Base-by-base conservation (phyloP, 148 eudicot species). In the Rhododendron vialii region DNA sequence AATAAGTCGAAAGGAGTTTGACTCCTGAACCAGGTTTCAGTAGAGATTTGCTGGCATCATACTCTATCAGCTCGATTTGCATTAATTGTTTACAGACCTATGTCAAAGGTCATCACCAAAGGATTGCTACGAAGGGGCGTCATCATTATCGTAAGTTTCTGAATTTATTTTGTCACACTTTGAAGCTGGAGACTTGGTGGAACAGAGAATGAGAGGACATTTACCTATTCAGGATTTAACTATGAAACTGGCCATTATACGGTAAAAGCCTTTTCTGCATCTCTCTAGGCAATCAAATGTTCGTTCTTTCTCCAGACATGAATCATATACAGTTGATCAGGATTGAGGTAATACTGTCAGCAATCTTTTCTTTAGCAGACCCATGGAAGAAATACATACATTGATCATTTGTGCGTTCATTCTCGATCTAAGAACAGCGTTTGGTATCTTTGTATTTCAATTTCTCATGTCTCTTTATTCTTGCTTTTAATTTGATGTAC, bases 1-100 rank as follows among this genome's bases (percentile, higher is more conserved):
- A 88, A 86, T 35, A 89, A 85, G 55, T 15, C 78, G 17, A 82
- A 51, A 38, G 30, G n/a, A 51, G 82, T 50, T 48, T 78, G 69
- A 83, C n/a, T 45, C 41, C 77, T 36, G 80, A 76, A 76, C 80
- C 28, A 76, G 80, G 15, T 41, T 76, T 76, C 9, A 12, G 17
- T 35, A 15, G 17, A 74, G 43, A 74, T 74, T 36, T 20, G 0
- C 7, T 75, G n/a, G 26, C 47, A 75, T 75, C 26, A 75, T 74
- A 74, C 17, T 73, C 38, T 33, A 71, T 14, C 18, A 1, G 35
- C 38, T 73, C 0, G 1, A 33, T 74, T 75, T 0, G 1, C 78
- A 1, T 74, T 35, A 3, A 20, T 76, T 38, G 80, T 18, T 9
- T 20, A 22, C 28, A 11, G 13, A 45, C 48, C 50, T 22, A 41